phyloP scores from a whole-genome alignment of 1,284 basidiomycete species.

The Mycena citricolor region DNA sequence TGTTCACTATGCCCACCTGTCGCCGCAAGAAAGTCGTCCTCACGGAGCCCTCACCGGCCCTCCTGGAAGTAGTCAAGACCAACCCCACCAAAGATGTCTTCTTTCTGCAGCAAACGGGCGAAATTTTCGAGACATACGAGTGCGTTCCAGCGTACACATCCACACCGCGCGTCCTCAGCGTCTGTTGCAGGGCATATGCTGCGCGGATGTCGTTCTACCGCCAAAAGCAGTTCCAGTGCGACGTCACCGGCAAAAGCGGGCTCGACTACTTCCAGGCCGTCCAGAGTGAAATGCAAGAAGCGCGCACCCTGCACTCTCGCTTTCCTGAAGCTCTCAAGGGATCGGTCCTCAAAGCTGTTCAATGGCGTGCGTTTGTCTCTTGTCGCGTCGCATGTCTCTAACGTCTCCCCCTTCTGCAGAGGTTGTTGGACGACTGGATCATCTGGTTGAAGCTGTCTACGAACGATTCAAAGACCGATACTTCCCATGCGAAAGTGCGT shows the following conservation, averaged over 20 bases:
- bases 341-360: constrained; percentile 87
- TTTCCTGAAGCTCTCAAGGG: constrained; percentile 93
- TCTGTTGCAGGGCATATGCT: constrained; percentile 72
- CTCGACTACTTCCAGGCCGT: constrained; percentile 94
- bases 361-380: constrained; percentile 80
- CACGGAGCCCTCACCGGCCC: constrained; percentile 71
- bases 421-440: constrained; percentile 93
- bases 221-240: constrained; percentile 91
- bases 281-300: constrained; percentile 88
- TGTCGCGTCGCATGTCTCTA: too few relatives aligned
- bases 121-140: constrained; percentile 95
- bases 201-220: constrained; percentile 92
- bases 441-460: constrained; percentile 90
- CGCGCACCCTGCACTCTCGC: constrained; percentile 81
- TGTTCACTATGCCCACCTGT: constrained; percentile 77
- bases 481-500: constrained; percentile 86
- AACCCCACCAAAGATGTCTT: constrained; percentile 77
- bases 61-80: constrained; percentile 60
- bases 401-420: constrained; percentile 50
- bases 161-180: constrained; percentile 20
- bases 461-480: constrained; percentile 96
- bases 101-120: constrained; percentile 89
- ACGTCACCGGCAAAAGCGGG: constrained; percentile 91
- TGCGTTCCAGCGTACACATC: constrained; percentile 43
- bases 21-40: constrained; percentile 89